These are phyloP conservation scores for Malus asiatica DNA, from an alignment of 306 rosid species.

Conservation along the genomic window DNA sequence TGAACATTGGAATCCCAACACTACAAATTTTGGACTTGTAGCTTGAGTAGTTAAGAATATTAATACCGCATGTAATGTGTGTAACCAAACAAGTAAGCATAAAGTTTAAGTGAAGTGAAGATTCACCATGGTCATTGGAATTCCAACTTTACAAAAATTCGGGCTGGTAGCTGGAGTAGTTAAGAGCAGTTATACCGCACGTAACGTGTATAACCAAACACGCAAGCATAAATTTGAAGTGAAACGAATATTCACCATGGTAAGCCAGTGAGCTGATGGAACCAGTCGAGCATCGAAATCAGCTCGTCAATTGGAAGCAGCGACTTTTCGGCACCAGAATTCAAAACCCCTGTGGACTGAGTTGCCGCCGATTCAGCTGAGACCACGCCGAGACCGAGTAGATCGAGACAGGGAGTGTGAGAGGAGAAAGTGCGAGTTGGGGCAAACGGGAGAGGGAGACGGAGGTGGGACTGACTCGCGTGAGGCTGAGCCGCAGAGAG, in stretches of 20 bases:
- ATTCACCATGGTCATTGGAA: too few relatives aligned
- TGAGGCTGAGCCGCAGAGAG: not conserved
- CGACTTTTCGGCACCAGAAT: slow-evolving; percentile 19
- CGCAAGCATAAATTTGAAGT: too few relatives aligned
- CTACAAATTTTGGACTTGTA: too few relatives aligned
- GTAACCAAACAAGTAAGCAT: too few relatives aligned
- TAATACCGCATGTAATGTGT: too few relatives aligned
- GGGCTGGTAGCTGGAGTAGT: too few relatives aligned
- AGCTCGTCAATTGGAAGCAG: slow-evolving; percentile 42
- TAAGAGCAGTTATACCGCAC: too few relatives aligned
- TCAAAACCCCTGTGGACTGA: slow-evolving; percentile 25
- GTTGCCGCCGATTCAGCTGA: slow-evolving; percentile 1
- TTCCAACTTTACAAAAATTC: too few relatives aligned
- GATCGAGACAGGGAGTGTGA: slow-evolving; percentile 21
- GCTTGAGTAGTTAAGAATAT: fast-evolving
- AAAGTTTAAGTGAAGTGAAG: too few relatives aligned
- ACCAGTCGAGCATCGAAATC: slow-evolving; percentile 53
- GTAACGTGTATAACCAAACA: too few relatives aligned
- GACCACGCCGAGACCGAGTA: slow-evolving; percentile 20
- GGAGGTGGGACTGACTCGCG: slow-evolving; percentile 16
- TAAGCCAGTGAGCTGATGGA: slow-evolving; percentile 63
- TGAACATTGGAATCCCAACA: too few relatives aligned
- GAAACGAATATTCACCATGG: slow-evolving; percentile 54
- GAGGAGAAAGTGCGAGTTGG: slow-evolving; percentile 45
- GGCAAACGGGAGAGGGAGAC: slow-evolving; percentile 20